A percentile compares a stretch with the other conserved stretches of the same genome.
Conservation (phyloP, 2,329 filamentous ascomycete genomes). For the Diaporthe velutina region DNA sequence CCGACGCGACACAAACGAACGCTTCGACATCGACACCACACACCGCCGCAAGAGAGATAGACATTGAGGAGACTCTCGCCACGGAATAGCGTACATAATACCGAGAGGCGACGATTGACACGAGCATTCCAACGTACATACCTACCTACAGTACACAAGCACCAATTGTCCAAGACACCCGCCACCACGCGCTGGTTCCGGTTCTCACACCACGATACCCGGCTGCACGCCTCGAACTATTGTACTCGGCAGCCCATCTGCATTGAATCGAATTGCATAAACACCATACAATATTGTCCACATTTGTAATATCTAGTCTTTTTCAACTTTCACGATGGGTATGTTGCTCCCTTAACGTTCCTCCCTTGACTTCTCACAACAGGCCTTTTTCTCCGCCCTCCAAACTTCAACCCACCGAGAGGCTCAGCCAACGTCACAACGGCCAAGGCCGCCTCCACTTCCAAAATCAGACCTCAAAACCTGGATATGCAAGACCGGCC, state of each 20-base stretch:
- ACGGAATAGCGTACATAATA: constrained; percentile 20
- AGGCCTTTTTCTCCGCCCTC: neutral
- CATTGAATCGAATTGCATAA: neutral
- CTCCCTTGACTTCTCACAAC: neutral
- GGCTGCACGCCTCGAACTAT: constrained; percentile 4
- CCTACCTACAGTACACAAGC: neutral
- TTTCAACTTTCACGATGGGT: constrained; percentile 34
- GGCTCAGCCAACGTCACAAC: neutral
- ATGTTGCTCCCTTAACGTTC: neutral
- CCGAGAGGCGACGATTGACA: neutral
- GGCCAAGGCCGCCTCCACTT: constrained; percentile 13
- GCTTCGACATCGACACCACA: neutral
- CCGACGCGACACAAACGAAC: constrained; percentile 13
- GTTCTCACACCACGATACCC: constrained; percentile 1
- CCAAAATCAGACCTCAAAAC: constrained; percentile 15
- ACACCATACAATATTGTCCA: constrained; percentile 7
- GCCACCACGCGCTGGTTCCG: constrained; percentile 3
- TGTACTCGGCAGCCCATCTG: neutral
- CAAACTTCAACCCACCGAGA: neutral
- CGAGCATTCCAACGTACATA: constrained; percentile 29
- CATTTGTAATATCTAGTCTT: constrained; percentile 28
- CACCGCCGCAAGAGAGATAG: neutral
- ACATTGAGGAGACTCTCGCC: neutral
- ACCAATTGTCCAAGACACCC: neutral
- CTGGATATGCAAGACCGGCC: neutral